Base-by-base conservation (phyloP, 768 basidiomycete species). In the Lactarius vividus region DNA sequence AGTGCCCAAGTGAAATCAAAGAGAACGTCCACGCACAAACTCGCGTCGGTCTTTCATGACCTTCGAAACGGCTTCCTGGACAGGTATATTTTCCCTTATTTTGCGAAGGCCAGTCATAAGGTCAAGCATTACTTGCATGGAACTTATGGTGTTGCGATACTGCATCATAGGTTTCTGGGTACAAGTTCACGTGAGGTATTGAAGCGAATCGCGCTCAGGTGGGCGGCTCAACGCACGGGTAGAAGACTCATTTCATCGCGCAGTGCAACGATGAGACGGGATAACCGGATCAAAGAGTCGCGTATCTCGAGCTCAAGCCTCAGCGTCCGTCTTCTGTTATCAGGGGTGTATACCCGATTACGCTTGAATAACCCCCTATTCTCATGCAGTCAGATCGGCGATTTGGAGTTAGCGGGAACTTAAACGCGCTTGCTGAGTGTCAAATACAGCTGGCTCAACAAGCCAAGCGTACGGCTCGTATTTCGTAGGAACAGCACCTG, bases 201-300 rank as follows among this genome's bases (percentile, higher is more conserved):
- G 18, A 0, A 46, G 44, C 61, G 52, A 37, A 15, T 26, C 40
- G 11, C 46, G 42, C 8, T 52, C 8, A 11, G 26, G n/a, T 18
- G 40, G 35, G 28, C 37, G 16, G 31, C 29, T 49, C 10, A 9
- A 71, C 81, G 53, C 61, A 82, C 82, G 10, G 82, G 82, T 23
- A 82, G 71, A 2, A 83, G 75, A 67, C 83, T 82, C 9, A 82
- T 71, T 69, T 83, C 82, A 62, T 81, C 77, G 57, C 77, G 70
- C 80, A 84, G 83, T 2, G 79, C 78, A 33, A 68, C 72, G 31
- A 83, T 73, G 6, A 82, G 71, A 7, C 75, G 74, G 1, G 76
- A 75, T 37, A 79, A 73, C 13, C 79, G 75, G 61, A 79, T 75
- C 7, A 82, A 69, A 20, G 75, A 69, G 63, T 78, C 79, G 44